Conservation (phyloP, 116 monocot species). For the Dioscorea cayenensis region DNA sequence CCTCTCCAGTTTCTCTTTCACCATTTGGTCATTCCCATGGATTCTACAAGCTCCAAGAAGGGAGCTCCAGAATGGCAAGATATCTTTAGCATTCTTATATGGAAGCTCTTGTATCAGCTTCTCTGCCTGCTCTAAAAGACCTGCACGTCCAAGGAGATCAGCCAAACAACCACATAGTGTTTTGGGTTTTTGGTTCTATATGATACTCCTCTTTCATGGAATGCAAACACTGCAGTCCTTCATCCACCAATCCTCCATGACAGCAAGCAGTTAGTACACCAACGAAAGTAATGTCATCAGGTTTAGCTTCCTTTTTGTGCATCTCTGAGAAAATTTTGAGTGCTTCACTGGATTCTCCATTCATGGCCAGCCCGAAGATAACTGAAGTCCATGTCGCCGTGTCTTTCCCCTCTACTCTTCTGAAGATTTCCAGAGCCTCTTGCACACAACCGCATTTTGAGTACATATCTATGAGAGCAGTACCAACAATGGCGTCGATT, state of each 20-base stretch:
- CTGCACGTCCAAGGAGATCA: conserved; percentile 44
- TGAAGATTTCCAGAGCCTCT: conserved; percentile 26
- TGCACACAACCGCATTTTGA: conserved; percentile 34
- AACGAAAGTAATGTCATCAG: conserved; percentile 41
- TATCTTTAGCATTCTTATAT: neutral
- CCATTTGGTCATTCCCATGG: conserved; percentile 24
- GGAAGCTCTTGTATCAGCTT: conserved; percentile 13
- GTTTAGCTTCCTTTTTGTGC: conserved; percentile 8
- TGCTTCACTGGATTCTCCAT: conserved; percentile 25
- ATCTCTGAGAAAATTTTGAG: conserved; percentile 31
- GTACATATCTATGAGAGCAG: conserved; percentile 33
- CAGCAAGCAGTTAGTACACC: conserved; percentile 37
- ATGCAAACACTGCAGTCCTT: conserved; percentile 19
- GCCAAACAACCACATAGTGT: conserved; percentile 44
- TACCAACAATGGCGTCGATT: conserved; percentile 17
- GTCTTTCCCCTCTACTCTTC: conserved; percentile 18
- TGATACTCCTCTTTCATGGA: conserved; percentile 19
- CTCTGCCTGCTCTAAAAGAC: conserved; percentile 31
- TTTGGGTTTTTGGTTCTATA: conserved; percentile 30
- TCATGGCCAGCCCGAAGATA: conserved; percentile 31
- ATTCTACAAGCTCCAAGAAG: conserved; percentile 29
- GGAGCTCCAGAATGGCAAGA: conserved; percentile 25
- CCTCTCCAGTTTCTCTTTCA: conserved; percentile 17
- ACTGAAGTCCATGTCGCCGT: conserved; percentile 34
- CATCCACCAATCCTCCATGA: conserved; percentile 28